Evolutionary conservation across 495 filamentous ascomycete species (phyloP), one percentile per base, ranked within the genome.

Genomic region (Acidomyces sp.): DNA sequence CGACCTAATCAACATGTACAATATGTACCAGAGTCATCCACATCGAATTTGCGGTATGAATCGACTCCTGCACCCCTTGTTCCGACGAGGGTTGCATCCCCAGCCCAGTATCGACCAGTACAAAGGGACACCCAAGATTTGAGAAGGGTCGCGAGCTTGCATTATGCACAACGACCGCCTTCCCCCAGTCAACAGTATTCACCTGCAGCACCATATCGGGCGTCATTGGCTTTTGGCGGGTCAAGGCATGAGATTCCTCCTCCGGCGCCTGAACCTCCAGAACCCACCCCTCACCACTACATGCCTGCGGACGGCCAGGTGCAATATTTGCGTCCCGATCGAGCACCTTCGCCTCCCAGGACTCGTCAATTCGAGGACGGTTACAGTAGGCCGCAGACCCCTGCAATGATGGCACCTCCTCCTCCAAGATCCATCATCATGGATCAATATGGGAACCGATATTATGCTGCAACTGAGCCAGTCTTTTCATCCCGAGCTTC

Each of bases 241-340:
- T 29, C 38, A n/a, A 28, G 22, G 6, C 18, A 16, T 2, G 5
- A 18, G 5, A 40, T 44, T 23, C 12, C 25, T 22, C 23, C 9
- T 4, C 24, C 25, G 12, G 13, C 10, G 11, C 6, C 3, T 12
- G 33, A 33, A 29, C 3, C 22, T 24, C 1, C 66, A 32, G 77
- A 81, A 37, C 63, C 66, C 34, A 47, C 58, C 60, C 41, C 75
- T 43, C 78, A 82, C 50, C 67, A 72, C 33, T 77, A 74, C 46
- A 45, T 22, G 11, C 57, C 65, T 4, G 53, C 59, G 20, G 59
- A 67, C 23, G 55, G 64, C 16, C 55, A 58, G 26, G 62, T 62
- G 12, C 38, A 54, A 20, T 70, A 73, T 34, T 27, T 65, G 16
- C 49, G 61, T 26, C 53, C 67, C 25, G 78, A 77, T 33, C 72